Evolutionary conservation across 1,284 basidiomycete species (phyloP).

Genomic region (Coniferiporia sulphurascens): DNA sequence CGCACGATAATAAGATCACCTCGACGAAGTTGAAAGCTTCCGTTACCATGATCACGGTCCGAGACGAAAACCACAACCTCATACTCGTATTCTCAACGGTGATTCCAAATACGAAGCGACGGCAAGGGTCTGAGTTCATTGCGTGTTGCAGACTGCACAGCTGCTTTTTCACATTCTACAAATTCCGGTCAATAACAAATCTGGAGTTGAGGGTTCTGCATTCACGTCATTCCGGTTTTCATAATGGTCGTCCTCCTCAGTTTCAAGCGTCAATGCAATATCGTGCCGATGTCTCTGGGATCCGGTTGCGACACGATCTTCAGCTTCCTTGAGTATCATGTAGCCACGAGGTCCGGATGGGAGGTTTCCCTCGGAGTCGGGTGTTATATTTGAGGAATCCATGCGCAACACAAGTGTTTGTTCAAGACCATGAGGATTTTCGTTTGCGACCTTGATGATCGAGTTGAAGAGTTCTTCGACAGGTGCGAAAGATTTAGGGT

Average conservation of each 20-base stretch:
- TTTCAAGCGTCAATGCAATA: not conserved
- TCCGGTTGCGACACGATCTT: not conserved
- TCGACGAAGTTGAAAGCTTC: constrained; percentile 1
- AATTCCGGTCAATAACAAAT: constrained; percentile 6
- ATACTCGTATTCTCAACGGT: constrained; percentile 14
- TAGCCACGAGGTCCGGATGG: not conserved
- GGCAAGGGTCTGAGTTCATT: constrained; percentile 18
- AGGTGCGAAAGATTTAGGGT: no score
- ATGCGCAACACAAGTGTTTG: not conserved
- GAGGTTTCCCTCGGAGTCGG: not conserved
- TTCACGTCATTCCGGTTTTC: constrained; percentile 3
- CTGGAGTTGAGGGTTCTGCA: no score
- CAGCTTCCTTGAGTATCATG: not conserved
- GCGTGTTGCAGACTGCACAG: constrained; percentile 16
- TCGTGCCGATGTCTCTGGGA: not conserved
- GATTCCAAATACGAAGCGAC: no score
- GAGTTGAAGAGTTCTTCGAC: no score
- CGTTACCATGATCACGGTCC: not conserved
- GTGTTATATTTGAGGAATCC: not conserved
- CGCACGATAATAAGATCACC: not conserved
- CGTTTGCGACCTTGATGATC: no score
- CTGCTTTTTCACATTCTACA: constrained; percentile 17
- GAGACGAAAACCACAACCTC: constrained; percentile 16
- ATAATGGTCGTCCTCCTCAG: not conserved
- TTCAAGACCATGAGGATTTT: not conserved